Evolutionary conservation across 352 stramenopile genomes (phyloP), one percentile per base, ranked within the genome.

Genomic region (Thraustotheca clavata): DNA sequence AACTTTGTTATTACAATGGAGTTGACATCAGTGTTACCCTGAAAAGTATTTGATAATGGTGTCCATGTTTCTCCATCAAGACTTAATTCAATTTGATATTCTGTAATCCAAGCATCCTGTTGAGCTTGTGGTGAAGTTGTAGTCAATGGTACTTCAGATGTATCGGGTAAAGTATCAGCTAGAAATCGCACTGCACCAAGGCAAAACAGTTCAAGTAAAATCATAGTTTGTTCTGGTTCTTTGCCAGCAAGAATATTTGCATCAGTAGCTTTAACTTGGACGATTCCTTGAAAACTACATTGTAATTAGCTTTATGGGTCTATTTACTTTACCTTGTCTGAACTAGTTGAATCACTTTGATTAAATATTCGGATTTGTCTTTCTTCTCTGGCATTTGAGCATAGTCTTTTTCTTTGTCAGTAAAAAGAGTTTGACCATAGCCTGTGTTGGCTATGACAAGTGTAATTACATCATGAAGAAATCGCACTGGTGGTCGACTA

Each of bases 181-280:
- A 65, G 26, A 24, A 57, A 46, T 3, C 38, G 38, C 4, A 65
- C 32, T 0, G 57, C 57, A 27, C 57, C 57, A 14, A 65, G 47
- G 29, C 57, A 65, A 3, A 65, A 65, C 1, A 65, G 36, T 12
- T 27, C 57, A 33, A 94, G 48, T 36, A 91, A 89, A 43, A 88
- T 77, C 14, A 94, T 72, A 6, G 84, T 94, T 46, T 91, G 80
- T 31, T 68, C 73, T 0, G 81, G 72, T 20, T 94, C 81, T 54
- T 91, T 91, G 3, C 82, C 84, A 14, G 84, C 79, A 16, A 91
- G 54, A 32, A 91, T 91, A 35, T 91, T 91, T 0, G 76, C 83
- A 1, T 83, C 76, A 0, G 80, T 91, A 9, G 84, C 84, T 38
- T 65, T 65, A 12, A 65, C 39, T 6, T 65, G 29, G 6, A 65